A percentile compares a stretch with the other conserved stretches of the same genome.
Evolutionary conservation across 108 stramenopile genomes (phyloP).

Genomic region (Epipyxis sp.): DNA sequence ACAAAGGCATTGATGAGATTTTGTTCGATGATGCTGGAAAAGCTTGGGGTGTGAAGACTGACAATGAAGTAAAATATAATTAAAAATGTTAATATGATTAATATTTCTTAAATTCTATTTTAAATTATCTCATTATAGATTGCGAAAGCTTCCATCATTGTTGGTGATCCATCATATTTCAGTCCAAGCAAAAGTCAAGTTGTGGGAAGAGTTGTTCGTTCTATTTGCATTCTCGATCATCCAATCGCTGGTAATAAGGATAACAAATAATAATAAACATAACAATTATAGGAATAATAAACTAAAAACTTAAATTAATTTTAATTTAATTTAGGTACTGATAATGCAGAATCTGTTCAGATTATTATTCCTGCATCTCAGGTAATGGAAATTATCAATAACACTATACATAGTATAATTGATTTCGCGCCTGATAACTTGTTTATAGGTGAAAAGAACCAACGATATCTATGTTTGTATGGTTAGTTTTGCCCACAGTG

Average conservation of each 20-base stretch:
- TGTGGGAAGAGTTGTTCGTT: slow-evolving; percentile 84
- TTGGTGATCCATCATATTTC: slow-evolving; percentile 97
- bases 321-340: neutral
- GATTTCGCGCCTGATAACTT: neutral
- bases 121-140: slow-evolving; percentile 65
- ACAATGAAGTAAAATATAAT: slow-evolving; percentile 43
- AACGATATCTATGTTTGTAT: slow-evolving; percentile 96
- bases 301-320: neutral
- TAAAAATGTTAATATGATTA: neutral
- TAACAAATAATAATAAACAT: no score
- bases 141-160: slow-evolving; percentile 91
- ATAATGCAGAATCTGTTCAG: slow-evolving; percentile 75
- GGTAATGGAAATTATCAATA: slow-evolving; percentile 54
- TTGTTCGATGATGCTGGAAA: slow-evolving; percentile 75
- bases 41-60: slow-evolving; percentile 81
- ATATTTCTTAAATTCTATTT: slow-evolving; percentile 26
- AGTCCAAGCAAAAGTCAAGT: slow-evolving; percentile 50
- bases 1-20: slow-evolving; percentile 93
- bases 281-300: no score
- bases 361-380: slow-evolving; percentile 97
- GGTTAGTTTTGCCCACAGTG: slow-evolving; percentile 67
- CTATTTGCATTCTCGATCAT: slow-evolving; percentile 95
- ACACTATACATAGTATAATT: neutral
- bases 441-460: slow-evolving; percentile 51
- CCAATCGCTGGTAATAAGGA: slow-evolving; percentile 81